phyloP scores from a whole-genome alignment of 495 filamentous ascomycete genomes.

The Xylaria castorea region DNA sequence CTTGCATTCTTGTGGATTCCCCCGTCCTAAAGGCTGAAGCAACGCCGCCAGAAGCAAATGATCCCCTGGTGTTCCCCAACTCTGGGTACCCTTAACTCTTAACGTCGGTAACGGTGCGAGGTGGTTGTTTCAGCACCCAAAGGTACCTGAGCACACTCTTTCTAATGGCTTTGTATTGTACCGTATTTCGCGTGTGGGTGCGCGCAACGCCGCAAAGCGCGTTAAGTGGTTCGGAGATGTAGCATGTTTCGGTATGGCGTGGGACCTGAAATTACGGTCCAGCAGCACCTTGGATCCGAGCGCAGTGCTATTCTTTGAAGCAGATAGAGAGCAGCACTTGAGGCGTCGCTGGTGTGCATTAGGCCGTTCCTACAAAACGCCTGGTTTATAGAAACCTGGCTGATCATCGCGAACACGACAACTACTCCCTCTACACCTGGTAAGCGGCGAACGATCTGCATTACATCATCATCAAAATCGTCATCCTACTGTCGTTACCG shows the following conservation, averaged over 20 bases:
- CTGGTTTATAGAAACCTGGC: conserved; percentile 14
- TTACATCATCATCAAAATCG: conserved; percentile 17
- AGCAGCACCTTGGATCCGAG: conserved; percentile 11
- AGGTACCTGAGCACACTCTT: not conserved
- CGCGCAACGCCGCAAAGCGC: conserved; percentile 22
- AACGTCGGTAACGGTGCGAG: conserved; percentile 17
- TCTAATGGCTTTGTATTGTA: conserved; percentile 3
- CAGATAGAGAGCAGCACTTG: not conserved
- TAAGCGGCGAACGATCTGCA: conserved; percentile 15
- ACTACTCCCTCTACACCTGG: not conserved
- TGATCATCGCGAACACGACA: conserved; percentile 5
- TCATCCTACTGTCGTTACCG: conserved; percentile 21
- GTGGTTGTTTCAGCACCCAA: not conserved
- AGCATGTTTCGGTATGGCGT: conserved; percentile 26
- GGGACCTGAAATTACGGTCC: conserved; percentile 18
- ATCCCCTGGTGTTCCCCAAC: conserved; percentile 18
- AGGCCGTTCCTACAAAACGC: conserved; percentile 22
- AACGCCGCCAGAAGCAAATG: conserved; percentile 32
- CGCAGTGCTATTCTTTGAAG: conserved; percentile 10
- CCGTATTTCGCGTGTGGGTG: conserved; percentile 4
- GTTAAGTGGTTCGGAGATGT: conserved; percentile 27
- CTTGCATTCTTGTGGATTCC: conserved; percentile 32
- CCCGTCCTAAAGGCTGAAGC: conserved; percentile 38
- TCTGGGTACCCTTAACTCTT: not conserved
- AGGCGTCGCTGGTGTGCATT: conserved; percentile 27